These are phyloP conservation scores for Hericium alpestre DNA, from an alignment of 768 basidiomycete species.

Conservation along the genomic window DNA sequence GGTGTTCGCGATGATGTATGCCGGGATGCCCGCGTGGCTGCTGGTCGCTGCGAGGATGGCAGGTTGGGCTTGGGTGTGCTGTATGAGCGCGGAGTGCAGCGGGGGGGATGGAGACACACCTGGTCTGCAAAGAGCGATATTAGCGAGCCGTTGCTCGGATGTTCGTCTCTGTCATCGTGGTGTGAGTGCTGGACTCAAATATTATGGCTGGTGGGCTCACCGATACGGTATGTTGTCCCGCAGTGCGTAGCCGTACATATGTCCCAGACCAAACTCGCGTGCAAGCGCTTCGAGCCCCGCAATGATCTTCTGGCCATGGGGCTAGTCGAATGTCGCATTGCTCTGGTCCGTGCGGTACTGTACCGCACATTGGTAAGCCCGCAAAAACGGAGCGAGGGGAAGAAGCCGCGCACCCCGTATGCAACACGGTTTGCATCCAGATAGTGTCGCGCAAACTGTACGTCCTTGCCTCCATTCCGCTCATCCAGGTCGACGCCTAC, in stretches of 20 bases:
- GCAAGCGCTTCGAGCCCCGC: constrained; percentile 42
- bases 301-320: constrained; percentile 41
- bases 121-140: constrained; percentile 49
- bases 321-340: constrained; percentile 51
- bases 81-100: constrained; percentile 7
- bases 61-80: constrained; percentile 34
- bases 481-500: constrained; percentile 39
- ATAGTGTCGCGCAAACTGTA: constrained; percentile 62
- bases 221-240: constrained; percentile 60
- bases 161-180: constrained; percentile 36
- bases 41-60: constrained; percentile 52
- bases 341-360: constrained; percentile 56
- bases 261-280: constrained; percentile 48
- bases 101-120: constrained; percentile 16
- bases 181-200: neutral
- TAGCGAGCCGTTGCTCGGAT: constrained; percentile 47
- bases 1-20: constrained; percentile 54
- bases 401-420: constrained; percentile 41
- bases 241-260: constrained; percentile 61
- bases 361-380: no score
- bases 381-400: neutral
- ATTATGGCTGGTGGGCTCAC: constrained; percentile 20
- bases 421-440: constrained; percentile 72
- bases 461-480: constrained; percentile 30
- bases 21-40: constrained; percentile 45